Conservation (phyloP, 768 basidiomycete genomes). For the Pholiota conissans region DNA sequence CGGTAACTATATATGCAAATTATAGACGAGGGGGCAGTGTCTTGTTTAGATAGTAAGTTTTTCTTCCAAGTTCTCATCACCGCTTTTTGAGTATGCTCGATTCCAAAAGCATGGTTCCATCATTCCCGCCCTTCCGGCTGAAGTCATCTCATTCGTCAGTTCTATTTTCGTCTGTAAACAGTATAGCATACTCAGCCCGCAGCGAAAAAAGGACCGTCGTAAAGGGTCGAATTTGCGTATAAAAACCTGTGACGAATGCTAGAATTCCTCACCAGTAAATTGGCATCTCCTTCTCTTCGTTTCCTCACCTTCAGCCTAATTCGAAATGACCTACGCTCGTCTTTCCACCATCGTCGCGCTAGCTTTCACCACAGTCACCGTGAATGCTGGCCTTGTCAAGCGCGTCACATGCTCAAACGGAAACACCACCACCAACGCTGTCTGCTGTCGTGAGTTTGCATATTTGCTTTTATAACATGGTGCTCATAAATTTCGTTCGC, state of each 20-base stretch:
- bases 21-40: background rate
- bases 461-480: too few relatives aligned
- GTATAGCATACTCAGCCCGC: background rate
- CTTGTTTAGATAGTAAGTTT: background rate
- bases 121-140: background rate
- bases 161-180: background rate
- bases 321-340: slow-evolving; percentile 9
- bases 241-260: background rate
- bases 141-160: background rate
- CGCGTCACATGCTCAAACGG: too few relatives aligned
- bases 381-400: slow-evolving; percentile 17
- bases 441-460: too few relatives aligned
- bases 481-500: too few relatives aligned
- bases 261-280: background rate
- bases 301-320: too few relatives aligned
- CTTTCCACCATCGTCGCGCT: slow-evolving; percentile 10
- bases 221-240: background rate
- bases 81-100: background rate
- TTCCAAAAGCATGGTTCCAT: background rate
- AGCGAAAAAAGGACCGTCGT: background rate
- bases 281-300: background rate
- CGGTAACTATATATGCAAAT: background rate
- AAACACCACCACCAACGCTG: too few relatives aligned
- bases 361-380: slow-evolving; percentile 1
- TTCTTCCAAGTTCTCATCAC: background rate